Evolutionary conservation across 202 grass and related monocot genomes (phyloP).

Genomic region (Sporobolus alterniflorus): DNA sequence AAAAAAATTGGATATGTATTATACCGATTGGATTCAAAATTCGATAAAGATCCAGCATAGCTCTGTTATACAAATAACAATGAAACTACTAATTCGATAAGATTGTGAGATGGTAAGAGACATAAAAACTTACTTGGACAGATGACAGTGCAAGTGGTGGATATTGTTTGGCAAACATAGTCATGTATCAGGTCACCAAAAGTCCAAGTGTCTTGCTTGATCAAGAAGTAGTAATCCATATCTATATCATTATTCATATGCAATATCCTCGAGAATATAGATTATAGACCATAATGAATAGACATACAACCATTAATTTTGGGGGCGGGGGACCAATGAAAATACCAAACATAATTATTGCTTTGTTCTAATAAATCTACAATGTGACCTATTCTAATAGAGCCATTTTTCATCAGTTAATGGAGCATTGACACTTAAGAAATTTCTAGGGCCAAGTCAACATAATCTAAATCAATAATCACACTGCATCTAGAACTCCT

Average conservation of each 20-base stretch:
- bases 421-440: background rate
- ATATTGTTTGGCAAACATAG: too few species aligned
- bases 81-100: conserved; percentile 7
- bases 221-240: conserved; percentile 30
- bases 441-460: background rate
- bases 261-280: background rate
- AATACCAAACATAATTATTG: background rate
- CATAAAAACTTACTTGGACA: too few species aligned
- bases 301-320: background rate
- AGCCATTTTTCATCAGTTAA: background rate
- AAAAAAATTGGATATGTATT: too few species aligned
- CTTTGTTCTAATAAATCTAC: background rate
- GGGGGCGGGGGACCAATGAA: too few species aligned
- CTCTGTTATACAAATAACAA: background rate
- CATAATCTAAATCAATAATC: too few species aligned
- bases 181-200: too few species aligned
- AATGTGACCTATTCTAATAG: background rate
- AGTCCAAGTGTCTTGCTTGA: background rate
- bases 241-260: background rate
- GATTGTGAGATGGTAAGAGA: too few species aligned
- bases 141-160: too few species aligned
- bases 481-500: background rate
- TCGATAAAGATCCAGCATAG: background rate
- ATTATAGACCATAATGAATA: conserved; percentile 1
- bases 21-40: background rate